A percentile compares a stretch with the other conserved stretches of the same genome.
These are phyloP conservation scores for Candida gigantensis DNA, from an alignment of 1,139 yeast genomes.

Conservation along the genomic window DNA sequence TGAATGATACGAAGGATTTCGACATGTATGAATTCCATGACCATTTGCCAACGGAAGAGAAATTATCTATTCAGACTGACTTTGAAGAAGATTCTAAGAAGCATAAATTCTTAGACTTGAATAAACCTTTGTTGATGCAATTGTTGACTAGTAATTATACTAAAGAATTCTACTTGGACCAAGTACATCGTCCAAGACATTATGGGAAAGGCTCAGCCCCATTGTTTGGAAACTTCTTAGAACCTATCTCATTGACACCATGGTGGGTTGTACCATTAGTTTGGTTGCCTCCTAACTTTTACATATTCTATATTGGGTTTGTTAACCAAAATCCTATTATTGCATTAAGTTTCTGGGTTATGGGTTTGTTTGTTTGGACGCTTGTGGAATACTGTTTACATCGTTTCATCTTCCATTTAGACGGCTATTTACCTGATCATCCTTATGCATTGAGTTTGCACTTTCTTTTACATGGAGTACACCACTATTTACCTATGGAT, in stretches of 20 bases:
- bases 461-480: conserved; percentile 91
- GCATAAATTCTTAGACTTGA: conserved; percentile 85
- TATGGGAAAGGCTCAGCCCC: conserved; percentile 84
- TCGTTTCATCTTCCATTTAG: conserved; percentile 91
- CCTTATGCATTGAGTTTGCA: conserved; percentile 75
- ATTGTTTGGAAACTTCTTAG: conserved; percentile 49
- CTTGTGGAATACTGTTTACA: conserved; percentile 84
- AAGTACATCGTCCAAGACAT: conserved; percentile 96
- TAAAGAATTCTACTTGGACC: conserved; percentile 90
- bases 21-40: conserved; percentile 52
- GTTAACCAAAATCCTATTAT: conserved; percentile 34
- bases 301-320: conserved; percentile 44
- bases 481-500: conserved; percentile 98
- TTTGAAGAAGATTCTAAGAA: conserved; percentile 65
- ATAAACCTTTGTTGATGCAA: conserved; percentile 78
- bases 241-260: conserved; percentile 49
- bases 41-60: conserved; percentile 69
- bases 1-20: conserved; percentile 16
- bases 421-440: conserved; percentile 79
- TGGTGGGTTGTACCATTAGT: conserved; percentile 77
- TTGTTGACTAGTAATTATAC: conserved; percentile 71
- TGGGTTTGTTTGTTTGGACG: conserved; percentile 90
- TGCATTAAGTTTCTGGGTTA: conserved; percentile 45
- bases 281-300: conserved; percentile 83
- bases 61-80: conserved; percentile 78